phyloP scores from a whole-genome alignment of 345 rosid genomes.

The Luvunga scandens region DNA sequence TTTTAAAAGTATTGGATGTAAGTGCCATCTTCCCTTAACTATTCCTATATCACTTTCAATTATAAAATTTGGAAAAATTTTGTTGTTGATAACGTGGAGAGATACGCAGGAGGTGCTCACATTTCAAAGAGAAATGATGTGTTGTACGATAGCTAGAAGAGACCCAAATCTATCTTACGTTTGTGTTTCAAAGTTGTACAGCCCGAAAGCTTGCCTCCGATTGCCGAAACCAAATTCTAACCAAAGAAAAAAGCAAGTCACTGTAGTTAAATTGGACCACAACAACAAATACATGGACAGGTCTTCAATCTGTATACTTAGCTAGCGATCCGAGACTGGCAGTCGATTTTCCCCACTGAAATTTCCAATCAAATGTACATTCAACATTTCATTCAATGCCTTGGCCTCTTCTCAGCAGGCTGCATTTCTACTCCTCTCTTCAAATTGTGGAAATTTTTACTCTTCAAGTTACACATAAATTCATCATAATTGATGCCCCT shows the following conservation, averaged over 20 bases:
- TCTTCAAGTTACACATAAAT: neutral
- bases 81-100: neutral
- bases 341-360: neutral
- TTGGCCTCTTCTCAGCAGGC: neutral
- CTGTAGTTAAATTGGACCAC: neutral
- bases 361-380: constrained; percentile 2
- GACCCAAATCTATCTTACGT: neutral
- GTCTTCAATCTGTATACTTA: neutral
- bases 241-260: neutral
- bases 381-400: neutral
- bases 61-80: neutral
- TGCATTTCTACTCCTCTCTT: neutral
- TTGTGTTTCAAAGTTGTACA: neutral
- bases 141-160: neutral
- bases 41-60: neutral
- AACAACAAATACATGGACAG: neutral
- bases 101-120: neutral
- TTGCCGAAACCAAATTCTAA: neutral
- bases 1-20: no score
- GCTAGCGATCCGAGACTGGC: neutral
- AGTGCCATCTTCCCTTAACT: no score
- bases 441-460: neutral
- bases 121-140: neutral
- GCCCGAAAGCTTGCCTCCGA: neutral
- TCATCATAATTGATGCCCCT: neutral